These are phyloP conservation scores for Talaromyces thailandensis DNA, from an alignment of 495 filamentous ascomycete genomes.

Conservation along the genomic window DNA sequence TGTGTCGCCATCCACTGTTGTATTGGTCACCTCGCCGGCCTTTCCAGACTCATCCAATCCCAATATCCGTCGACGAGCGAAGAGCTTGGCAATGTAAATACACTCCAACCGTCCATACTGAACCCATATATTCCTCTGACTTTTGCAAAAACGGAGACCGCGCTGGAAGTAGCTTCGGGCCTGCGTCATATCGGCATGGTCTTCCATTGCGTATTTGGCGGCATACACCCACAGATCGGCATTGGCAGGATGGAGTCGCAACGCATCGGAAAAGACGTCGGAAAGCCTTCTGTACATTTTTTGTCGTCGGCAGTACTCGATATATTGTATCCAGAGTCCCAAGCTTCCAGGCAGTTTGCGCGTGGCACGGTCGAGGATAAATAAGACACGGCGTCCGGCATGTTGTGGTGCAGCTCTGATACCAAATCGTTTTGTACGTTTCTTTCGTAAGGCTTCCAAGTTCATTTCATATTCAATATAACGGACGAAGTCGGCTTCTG, in stretches of 20 bases:
- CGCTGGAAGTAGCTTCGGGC: conserved; percentile 83
- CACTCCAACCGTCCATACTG: conserved; percentile 89
- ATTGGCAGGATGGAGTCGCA: conserved; percentile 79
- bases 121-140: conserved; percentile 63
- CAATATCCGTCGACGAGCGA: conserved; percentile 57
- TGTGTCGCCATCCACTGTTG: conserved; percentile 29
- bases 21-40: conserved; percentile 31
- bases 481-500: conserved; percentile 67
- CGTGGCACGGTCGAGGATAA: conserved; percentile 79
- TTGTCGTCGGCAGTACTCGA: conserved; percentile 68
- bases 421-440: conserved; percentile 70
- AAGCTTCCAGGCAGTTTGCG: conserved; percentile 76
- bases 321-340: conserved; percentile 85
- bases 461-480: conserved; percentile 91
- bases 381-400: conserved; percentile 76
- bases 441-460: conserved; percentile 70
- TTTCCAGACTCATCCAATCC: conserved; percentile 49
- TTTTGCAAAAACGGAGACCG: conserved; percentile 79
- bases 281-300: conserved; percentile 73
- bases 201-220: conserved; percentile 64
- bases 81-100: conserved; percentile 78
- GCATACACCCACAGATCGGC: conserved; percentile 83
- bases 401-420: conserved; percentile 54
- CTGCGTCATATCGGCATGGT: conserved; percentile 72
- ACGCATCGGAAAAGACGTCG: conserved; percentile 62